Evolutionary conservation across 768 basidiomycete genomes (phyloP).

Genomic region (Calocera viscosa): DNA sequence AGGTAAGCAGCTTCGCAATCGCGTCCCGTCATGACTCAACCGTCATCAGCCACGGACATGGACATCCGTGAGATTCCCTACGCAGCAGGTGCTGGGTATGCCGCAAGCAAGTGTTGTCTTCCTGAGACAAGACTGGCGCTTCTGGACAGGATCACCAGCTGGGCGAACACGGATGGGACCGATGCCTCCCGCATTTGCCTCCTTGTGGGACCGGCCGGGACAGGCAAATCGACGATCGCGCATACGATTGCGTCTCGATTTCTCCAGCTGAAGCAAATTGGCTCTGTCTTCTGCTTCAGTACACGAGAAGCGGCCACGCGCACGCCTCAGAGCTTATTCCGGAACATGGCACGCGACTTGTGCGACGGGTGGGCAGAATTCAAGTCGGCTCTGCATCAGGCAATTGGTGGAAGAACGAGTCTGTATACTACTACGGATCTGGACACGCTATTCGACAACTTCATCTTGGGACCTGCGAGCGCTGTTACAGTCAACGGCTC

Average conservation of each 20-base stretch:
- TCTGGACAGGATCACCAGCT: background rate
- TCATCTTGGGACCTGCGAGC: background rate
- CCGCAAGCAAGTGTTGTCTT: background rate
- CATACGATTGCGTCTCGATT: slow-evolving; percentile 10
- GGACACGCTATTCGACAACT: background rate
- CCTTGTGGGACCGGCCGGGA: slow-evolving; percentile 13
- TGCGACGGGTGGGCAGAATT: background rate
- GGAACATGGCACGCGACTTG: slow-evolving; percentile 15
- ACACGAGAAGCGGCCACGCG: background rate
- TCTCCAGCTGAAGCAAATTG: slow-evolving; percentile 7
- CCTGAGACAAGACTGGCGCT: background rate
- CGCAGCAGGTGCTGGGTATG: background rate
- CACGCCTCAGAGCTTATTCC: slow-evolving; percentile 3
- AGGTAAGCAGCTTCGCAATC: background rate
- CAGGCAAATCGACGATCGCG: slow-evolving; percentile 18
- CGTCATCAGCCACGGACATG: background rate
- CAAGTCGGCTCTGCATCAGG: background rate
- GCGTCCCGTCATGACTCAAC: background rate
- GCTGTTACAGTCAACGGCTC: background rate
- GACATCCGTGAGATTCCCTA: background rate
- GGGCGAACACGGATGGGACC: background rate
- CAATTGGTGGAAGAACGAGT: background rate
- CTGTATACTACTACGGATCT: background rate
- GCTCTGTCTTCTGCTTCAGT: slow-evolving; percentile 15
- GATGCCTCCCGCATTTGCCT: slow-evolving; percentile 5